A percentile compares a stretch with the other conserved stretches of the same genome.
Conservation (phyloP, 257 asterid genomes). For the Lycium ferocissimum region DNA sequence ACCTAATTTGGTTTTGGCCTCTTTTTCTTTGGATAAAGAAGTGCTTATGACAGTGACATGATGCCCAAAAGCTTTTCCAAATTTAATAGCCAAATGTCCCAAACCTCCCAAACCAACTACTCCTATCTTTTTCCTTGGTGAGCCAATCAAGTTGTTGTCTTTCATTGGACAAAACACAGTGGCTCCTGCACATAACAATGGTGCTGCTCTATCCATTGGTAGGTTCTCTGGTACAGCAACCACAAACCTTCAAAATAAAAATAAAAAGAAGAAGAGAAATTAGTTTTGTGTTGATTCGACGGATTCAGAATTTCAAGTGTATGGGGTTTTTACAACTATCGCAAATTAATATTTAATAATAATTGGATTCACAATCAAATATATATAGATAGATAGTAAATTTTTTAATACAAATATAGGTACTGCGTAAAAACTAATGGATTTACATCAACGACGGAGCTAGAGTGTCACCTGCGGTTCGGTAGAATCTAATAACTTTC, state of each 20-base stretch:
- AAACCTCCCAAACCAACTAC: conserved; percentile 80
- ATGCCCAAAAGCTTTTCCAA: conserved; percentile 81
- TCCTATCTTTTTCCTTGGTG: conserved; percentile 57
- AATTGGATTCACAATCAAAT: too few relatives aligned
- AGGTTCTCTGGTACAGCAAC: conserved; percentile 71
- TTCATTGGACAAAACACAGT: conserved; percentile 75
- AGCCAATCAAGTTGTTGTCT: conserved; percentile 58
- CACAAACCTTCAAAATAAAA: conserved; percentile 56
- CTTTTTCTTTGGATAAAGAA: conserved; percentile 81
- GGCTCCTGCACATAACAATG: conserved; percentile 79
- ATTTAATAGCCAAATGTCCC: conserved; percentile 85
- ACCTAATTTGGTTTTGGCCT: conserved; percentile 67
- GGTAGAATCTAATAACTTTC: too few relatives aligned
- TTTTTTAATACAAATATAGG: too few relatives aligned
- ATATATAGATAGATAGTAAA: too few relatives aligned
- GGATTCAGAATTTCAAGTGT: too few relatives aligned
- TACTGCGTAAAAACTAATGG: too few relatives aligned
- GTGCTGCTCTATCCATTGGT: conserved; percentile 90
- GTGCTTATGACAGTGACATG: conserved; percentile 85
- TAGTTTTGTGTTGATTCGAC: too few relatives aligned
- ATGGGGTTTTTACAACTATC: too few relatives aligned
- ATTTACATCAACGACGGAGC: too few relatives aligned
- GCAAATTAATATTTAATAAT: too few relatives aligned
- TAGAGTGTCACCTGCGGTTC: too few relatives aligned
- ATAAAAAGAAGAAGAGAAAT: background rate